A percentile compares a stretch with the other conserved stretches of the same genome.
Conservation (phyloP, 345 rosid species). For the Eucalyptus microcorys region DNA sequence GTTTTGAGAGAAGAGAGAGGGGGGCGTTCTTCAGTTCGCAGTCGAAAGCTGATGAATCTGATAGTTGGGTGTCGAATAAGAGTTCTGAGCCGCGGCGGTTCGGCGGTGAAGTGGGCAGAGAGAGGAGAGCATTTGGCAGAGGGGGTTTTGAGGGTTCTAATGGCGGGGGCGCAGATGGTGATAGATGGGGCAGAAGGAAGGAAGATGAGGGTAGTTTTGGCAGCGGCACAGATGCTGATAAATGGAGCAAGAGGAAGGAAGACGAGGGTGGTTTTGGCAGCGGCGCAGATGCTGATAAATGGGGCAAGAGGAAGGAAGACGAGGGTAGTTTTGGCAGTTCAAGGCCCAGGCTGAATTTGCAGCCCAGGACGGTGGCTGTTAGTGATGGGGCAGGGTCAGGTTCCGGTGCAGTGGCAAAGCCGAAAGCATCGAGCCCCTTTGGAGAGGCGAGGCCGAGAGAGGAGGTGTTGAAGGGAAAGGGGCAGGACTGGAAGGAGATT, state of each 20-base stretch:
- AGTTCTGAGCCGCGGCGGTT: slow-evolving; percentile 2
- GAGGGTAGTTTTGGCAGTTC: neutral
- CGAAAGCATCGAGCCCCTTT: slow-evolving; percentile 64
- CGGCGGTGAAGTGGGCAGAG: slow-evolving; percentile 20
- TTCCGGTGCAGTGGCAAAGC: slow-evolving; percentile 14
- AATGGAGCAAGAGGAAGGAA: slow-evolving; percentile 51
- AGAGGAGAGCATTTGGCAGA: slow-evolving; percentile 57
- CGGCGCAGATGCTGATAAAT: slow-evolving; percentile 43
- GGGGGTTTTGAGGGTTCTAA: slow-evolving; percentile 22
- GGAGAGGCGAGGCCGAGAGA: slow-evolving; percentile 96
- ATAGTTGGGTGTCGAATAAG: slow-evolving; percentile 69
- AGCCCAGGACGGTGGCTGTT: slow-evolving; percentile 59
- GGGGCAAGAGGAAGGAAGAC: slow-evolving; percentile 83
- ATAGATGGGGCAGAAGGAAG: slow-evolving; percentile 68
- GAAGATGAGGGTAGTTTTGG: slow-evolving; percentile 29
- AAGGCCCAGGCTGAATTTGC: slow-evolving; percentile 60
- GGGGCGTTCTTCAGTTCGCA: slow-evolving; percentile 57
- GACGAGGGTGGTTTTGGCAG: slow-evolving; percentile 6
- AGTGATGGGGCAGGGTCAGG: slow-evolving; percentile 10
- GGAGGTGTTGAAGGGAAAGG: slow-evolving; percentile 88
- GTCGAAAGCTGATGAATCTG: slow-evolving; percentile 85
- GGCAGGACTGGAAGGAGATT: slow-evolving; percentile 86
- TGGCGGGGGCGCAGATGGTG: slow-evolving; percentile 34
- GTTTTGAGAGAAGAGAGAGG: slow-evolving; percentile 54
- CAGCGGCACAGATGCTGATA: slow-evolving; percentile 43